These are phyloP conservation scores for Leccinum subgranulosum DNA, from an alignment of 768 basidiomycete species.

Conservation along the genomic window DNA sequence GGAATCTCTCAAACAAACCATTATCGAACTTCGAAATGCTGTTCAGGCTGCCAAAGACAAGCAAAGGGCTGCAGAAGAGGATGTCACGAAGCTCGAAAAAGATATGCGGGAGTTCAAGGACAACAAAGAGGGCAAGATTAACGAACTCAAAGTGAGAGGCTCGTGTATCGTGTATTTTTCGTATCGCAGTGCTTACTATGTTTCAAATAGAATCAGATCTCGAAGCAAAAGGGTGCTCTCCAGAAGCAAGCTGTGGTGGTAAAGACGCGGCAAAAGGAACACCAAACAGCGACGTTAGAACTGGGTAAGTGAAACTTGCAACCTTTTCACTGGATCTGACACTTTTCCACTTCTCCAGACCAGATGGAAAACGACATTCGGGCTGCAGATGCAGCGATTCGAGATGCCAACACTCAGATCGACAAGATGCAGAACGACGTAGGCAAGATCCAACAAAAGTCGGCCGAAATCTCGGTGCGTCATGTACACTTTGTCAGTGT, in stretches of 20 bases:
- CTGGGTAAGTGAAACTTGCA: constrained; percentile 53
- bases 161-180: neutral
- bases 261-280: constrained; percentile 86
- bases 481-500: neutral
- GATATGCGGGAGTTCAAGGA: constrained; percentile 99
- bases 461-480: constrained; percentile 30
- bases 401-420: constrained; percentile 40
- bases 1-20: constrained; percentile 61
- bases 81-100: constrained; percentile 84
- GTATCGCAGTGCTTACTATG: neutral
- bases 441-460: constrained; percentile 50
- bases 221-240: constrained; percentile 73
- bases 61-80: constrained; percentile 71
- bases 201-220: constrained; percentile 56
- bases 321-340: neutral
- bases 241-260: constrained; percentile 79
- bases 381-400: constrained; percentile 19
- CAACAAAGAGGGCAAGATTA: constrained; percentile 96
- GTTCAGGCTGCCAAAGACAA: constrained; percentile 69
- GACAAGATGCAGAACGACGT: constrained; percentile 62
- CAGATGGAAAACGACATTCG: constrained; percentile 33
- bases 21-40: constrained; percentile 54
- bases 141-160: constrained; percentile 76
- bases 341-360: constrained; percentile 6
- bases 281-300: constrained; percentile 84